These are phyloP conservation scores for Botrytis tulipae DNA, from an alignment of 2,329 filamentous ascomycete genomes.

Conservation along the genomic window DNA sequence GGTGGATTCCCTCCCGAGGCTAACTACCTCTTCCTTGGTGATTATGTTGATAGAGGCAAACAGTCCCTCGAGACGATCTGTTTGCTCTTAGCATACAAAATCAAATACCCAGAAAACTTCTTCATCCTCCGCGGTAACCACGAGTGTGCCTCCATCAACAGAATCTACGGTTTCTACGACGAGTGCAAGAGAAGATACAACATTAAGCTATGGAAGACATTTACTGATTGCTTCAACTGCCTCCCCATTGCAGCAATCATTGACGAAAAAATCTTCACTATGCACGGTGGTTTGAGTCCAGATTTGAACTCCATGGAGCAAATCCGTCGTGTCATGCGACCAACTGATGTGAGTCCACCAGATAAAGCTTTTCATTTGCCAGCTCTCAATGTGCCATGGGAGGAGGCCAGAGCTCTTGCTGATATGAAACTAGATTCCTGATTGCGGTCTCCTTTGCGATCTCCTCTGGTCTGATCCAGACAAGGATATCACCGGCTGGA, in stretches of 20 bases:
- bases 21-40: constrained; percentile 98
- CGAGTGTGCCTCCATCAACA: constrained; percentile 98
- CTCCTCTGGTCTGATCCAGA: constrained; percentile 98
- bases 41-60: constrained; percentile 98
- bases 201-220: constrained; percentile 99
- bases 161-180: constrained; percentile 99
- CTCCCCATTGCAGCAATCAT: constrained; percentile 97
- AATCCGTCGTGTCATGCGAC: constrained; percentile 97
- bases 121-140: constrained; percentile 98
- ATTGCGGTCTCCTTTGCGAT: constrained; percentile 96
- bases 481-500: constrained; percentile 99
- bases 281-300: constrained; percentile 96
- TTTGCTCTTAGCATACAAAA: constrained; percentile 95
- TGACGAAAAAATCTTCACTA: constrained; percentile 99
- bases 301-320: constrained; percentile 99
- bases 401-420: constrained; percentile 39
- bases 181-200: constrained; percentile 99
- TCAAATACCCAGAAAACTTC: constrained; percentile 99
- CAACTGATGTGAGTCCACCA: constrained; percentile 80
- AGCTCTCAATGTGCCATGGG: constrained; percentile 33
- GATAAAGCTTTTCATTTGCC: constrained; percentile 31
- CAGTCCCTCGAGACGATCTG: constrained; percentile 99
- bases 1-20: constrained; percentile 97
- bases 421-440: constrained; percentile 71
- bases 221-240: constrained; percentile 99